These are phyloP conservation scores for Schoenoplectus tabernaemontani DNA, from an alignment of 202 grass and related monocot species.

Conservation along the genomic window DNA sequence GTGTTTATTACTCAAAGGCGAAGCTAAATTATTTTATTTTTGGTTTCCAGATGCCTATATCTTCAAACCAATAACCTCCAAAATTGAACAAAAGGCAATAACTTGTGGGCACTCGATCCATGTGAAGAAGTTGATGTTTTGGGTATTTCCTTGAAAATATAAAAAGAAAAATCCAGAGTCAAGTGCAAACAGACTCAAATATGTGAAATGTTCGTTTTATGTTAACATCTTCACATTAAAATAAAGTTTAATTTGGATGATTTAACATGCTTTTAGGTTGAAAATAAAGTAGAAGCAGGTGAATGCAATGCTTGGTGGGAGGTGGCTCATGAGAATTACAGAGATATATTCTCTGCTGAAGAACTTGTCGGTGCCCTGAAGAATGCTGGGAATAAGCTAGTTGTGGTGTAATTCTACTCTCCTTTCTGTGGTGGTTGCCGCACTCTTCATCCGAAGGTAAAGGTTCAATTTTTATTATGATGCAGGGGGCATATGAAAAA, in stretches of 20 bases:
- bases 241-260: constrained; percentile 8
- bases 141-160: background rate
- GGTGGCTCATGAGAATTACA: constrained; percentile 30
- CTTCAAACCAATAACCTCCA: background rate
- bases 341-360: constrained; percentile 32
- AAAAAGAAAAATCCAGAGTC: background rate
- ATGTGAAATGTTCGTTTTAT: too few species aligned
- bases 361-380: constrained; percentile 28
- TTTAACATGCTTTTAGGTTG: background rate
- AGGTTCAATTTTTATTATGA: constrained; percentile 20
- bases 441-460: constrained; percentile 46
- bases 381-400: constrained; percentile 37
- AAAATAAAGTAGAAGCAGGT: background rate
- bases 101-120: background rate
- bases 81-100: background rate
- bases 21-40: too few species aligned
- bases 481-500: background rate
- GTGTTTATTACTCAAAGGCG: too few species aligned
- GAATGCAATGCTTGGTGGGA: constrained; percentile 21
- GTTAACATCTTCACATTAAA: background rate
- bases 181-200: background rate
- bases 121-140: background rate
- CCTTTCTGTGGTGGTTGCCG: constrained; percentile 43
- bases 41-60: too few species aligned
- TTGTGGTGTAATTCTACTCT: constrained; percentile 31